Base-by-base conservation (phyloP, 768 basidiomycete genomes). In the Dioszegia hungarica region DNA sequence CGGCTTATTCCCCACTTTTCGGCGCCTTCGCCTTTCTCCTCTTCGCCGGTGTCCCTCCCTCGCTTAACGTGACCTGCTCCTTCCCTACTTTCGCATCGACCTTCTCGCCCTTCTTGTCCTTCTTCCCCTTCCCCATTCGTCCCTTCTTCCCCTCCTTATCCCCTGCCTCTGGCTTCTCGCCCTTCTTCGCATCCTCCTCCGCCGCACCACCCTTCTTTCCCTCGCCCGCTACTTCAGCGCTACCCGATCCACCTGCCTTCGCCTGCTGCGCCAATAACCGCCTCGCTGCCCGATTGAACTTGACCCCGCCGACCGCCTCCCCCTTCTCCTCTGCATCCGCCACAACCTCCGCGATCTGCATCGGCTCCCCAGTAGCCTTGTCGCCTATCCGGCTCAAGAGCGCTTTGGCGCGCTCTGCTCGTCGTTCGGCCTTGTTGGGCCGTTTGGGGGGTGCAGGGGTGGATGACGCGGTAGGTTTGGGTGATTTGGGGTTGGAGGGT, bases 281-380 rank as follows among this genome's bases (percentile, higher is more conserved):
- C 46, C 63, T 64, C 4, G 63, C 66, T 38, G 61, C 57, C 34
- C 63, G 55, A 48, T 67, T 67, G 48, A 67, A 27, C 33, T 46
- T 51, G 0, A 38, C 47, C 20, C n/a, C n/a, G n/a, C n/a, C n/a
- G n/a, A 29, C 61, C 25, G 31, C 48, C 22, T 15, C 57, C 27
- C 36, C 58, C 27, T 53, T 41, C 20, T 63, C 44, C 20, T 28
- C 36, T 19, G n/a, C 56, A 12, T 3, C 48, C 14, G 9, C 55
- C n/a, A 2, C 33, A 5, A 29, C 39, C 27, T 5, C 20, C 5
- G 5, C 45, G n/a, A 27, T 27, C 17, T 45, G 12, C 24, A 27
- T 27, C 17, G 33, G 12, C 24, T 37, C 43, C 24, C 31, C 38
- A 8, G 24, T 25, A 20, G 48, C 33, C 37, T 39, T 40, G 5